Evolutionary conservation across 169 alveolate species (phyloP), one percentile per base, ranked within the genome.

Genomic region (Condylostoma magnum): DNA sequence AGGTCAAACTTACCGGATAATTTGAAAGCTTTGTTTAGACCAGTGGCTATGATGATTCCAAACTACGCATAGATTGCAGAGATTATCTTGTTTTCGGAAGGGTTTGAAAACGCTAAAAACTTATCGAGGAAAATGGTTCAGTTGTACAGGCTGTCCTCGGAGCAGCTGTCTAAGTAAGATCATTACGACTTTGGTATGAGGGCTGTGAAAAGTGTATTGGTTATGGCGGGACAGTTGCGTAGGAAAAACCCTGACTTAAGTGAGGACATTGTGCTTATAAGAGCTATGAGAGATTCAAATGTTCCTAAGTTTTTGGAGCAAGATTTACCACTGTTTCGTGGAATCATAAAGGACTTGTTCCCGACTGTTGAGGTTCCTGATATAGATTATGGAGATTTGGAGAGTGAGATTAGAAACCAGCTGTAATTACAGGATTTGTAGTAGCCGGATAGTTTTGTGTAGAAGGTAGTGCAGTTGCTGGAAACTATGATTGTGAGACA

Each of bases 401-500:
- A 87, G 80, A 86, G 83, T 47, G 91, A 91, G 8, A 90, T 95
- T 6, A 90, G 89, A 58, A 86, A 84, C 57, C 87, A 93, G 69
- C 79, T 93, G 2, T 72, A 82, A 60, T 56, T 67, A 54, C 76
- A 71, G 36, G 87, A 80, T 18, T 87, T 83, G 51, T 85, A 89
- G 67, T 76, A 78, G 15, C 89, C 95, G 12, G 96, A 93, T 12
- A 82, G 89, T 25, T 93, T 87, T 57, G 87, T 94, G 33, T 89
- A 89, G 83, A 94, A 96, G 68, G 89, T 91, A n/a, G 91, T 95
- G 55, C 94, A 96, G 77, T 85, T 96, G n/a, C 79, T 94, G 53
- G 98, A 96, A 79, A 94, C 99, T 6, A 95, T 94, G 94, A 88
- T 89, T 73, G 97, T 94, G 28, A 87, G 99, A 63, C 95, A 92